These are phyloP conservation scores for Hygrophila difformis DNA, from an alignment of 257 asterid genomes.

Conservation along the genomic window DNA sequence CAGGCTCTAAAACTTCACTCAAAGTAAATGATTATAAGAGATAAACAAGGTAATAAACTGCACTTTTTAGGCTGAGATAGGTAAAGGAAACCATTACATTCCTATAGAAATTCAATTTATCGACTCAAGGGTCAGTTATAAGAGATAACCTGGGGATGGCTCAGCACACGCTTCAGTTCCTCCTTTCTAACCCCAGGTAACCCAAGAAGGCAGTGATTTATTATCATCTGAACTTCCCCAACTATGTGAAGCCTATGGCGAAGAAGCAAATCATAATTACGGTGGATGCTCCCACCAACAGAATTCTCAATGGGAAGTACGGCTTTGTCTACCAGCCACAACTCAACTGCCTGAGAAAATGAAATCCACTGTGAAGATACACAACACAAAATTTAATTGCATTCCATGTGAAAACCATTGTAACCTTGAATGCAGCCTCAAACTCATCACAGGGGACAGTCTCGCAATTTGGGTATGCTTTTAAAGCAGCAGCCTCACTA, in stretches of 20 bases:
- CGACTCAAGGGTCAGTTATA: too few species aligned
- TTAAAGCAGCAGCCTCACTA: constrained; percentile 85
- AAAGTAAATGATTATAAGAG: background rate
- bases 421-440: constrained; percentile 85
- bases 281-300: constrained; percentile 93
- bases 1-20: background rate
- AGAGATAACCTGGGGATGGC: constrained; percentile 86
- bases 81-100: too few species aligned
- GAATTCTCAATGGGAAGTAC: constrained; percentile 93
- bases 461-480: constrained; percentile 83
- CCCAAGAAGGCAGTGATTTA: constrained; percentile 84
- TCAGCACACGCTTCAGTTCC: constrained; percentile 65
- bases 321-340: constrained; percentile 96
- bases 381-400: constrained; percentile 7
- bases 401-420: constrained; percentile 8
- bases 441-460: constrained; percentile 90
- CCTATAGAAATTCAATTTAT: too few species aligned
- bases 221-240: constrained; percentile 77
- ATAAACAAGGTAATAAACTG: background rate
- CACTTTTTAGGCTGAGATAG: background rate
- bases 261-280: constrained; percentile 83
- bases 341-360: constrained; percentile 74
- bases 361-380: constrained; percentile 6
- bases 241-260: constrained; percentile 88
- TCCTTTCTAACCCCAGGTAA: constrained; percentile 74